A percentile compares a stretch with the other conserved stretches of the same genome.
Evolutionary conservation across 2,329 filamentous ascomycete species (phyloP).

Genomic region (Chrysosporium queenslandicum): DNA sequence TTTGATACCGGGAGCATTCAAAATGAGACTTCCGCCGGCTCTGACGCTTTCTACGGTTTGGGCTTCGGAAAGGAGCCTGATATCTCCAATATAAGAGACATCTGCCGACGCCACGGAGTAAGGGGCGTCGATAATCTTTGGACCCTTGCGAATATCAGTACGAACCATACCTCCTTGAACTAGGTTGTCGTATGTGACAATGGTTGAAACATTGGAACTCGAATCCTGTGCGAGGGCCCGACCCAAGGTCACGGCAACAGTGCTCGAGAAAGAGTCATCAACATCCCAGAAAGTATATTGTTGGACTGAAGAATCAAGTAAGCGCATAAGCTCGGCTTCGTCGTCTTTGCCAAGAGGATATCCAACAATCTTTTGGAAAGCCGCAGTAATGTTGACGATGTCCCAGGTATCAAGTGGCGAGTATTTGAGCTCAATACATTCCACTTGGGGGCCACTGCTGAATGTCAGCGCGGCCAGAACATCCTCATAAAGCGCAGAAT

Average conservation of each 20-base stretch:
- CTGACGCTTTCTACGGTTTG: slow-evolving; percentile 63
- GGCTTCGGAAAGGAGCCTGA: slow-evolving; percentile 69
- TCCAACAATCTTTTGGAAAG: slow-evolving; percentile 38
- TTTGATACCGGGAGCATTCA: slow-evolving; percentile 70
- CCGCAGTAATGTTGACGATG: slow-evolving; percentile 36
- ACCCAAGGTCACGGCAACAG: slow-evolving; percentile 53
- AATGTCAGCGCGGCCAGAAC: slow-evolving; percentile 79
- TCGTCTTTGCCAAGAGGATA: slow-evolving; percentile 29
- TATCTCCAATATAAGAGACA: slow-evolving; percentile 65
- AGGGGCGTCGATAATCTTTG: slow-evolving; percentile 72
- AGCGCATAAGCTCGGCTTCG: slow-evolving; percentile 40
- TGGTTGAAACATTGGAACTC: slow-evolving; percentile 51
- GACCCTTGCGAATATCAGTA: slow-evolving; percentile 74
- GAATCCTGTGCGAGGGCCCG: slow-evolving; percentile 53
- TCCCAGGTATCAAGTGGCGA: slow-evolving; percentile 59
- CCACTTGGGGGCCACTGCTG: slow-evolving; percentile 53
- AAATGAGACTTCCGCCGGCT: slow-evolving; percentile 58
- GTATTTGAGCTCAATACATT: slow-evolving; percentile 81
- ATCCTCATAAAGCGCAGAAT: slow-evolving; percentile 86
- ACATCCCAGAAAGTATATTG: slow-evolving; percentile 94
- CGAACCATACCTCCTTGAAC: slow-evolving; percentile 67
- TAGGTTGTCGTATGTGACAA: slow-evolving; percentile 52
- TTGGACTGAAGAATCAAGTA: slow-evolving; percentile 49
- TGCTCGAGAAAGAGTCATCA: slow-evolving; percentile 59
- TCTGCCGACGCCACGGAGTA: slow-evolving; percentile 74